phyloP scores from a whole-genome alignment of 2,329 filamentous ascomycete genomes.

The Akanthomyces uredinophilus region DNA sequence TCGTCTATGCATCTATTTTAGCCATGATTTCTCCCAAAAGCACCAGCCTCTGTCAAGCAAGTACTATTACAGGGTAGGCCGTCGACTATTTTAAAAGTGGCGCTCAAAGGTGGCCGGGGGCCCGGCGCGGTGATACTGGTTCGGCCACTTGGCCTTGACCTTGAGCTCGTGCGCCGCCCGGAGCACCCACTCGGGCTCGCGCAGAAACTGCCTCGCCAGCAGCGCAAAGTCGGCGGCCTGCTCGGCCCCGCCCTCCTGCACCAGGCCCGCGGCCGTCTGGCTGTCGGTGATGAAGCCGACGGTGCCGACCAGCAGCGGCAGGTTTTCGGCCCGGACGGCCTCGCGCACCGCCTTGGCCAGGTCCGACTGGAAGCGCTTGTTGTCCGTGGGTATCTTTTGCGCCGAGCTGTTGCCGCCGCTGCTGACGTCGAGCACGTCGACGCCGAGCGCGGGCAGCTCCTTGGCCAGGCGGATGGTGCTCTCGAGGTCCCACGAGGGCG shows the following conservation, averaged over 20 bases:
- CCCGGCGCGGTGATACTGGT: constrained; percentile 51
- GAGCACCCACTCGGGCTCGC: constrained; percentile 75
- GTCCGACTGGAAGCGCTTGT: constrained; percentile 68
- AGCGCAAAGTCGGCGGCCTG: constrained; percentile 62
- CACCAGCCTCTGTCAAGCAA: neutral
- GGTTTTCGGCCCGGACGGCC: constrained; percentile 46
- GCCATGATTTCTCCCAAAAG: neutral
- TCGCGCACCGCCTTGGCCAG: constrained; percentile 41
- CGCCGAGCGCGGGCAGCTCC: constrained; percentile 64
- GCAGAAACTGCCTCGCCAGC: constrained; percentile 70
- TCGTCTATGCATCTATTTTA: neutral
- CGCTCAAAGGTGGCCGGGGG: constrained; percentile 18
- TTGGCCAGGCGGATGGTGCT: constrained; percentile 51
- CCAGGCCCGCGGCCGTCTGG: constrained; percentile 57
- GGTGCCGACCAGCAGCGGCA: constrained; percentile 59
- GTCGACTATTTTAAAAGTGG: neutral
- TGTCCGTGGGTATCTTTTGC: constrained; percentile 52
- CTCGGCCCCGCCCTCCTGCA: constrained; percentile 43
- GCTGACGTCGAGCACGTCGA: constrained; percentile 81
- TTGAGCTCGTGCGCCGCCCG: constrained; percentile 66
- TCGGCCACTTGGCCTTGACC: constrained; percentile 65
- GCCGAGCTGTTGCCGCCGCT: constrained; percentile 63
- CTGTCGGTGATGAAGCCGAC: constrained; percentile 71
- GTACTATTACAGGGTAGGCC: neutral
- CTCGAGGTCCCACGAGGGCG: constrained; percentile 61